Percentiles rank a stretch among this genome's conserved stretches.
Evolutionary conservation across 1,139 yeast genomes (phyloP).

Genomic region (Taiozyma onychis): DNA sequence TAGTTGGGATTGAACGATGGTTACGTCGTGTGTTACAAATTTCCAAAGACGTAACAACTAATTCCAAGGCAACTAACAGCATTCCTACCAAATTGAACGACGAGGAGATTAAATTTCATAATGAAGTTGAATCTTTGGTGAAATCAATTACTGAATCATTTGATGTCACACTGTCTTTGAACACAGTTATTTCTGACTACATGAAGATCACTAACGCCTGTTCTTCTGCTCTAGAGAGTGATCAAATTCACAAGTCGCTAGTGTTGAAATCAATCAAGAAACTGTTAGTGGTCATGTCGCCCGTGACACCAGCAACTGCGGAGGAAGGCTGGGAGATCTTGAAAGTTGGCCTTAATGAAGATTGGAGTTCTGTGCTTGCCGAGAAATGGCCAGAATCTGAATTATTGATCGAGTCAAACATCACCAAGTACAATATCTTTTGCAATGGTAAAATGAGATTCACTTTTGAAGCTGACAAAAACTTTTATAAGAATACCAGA

Average conservation of each 20-base stretch:
- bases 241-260: constrained; percentile 30
- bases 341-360: constrained; percentile 24
- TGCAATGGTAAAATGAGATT: constrained; percentile 67
- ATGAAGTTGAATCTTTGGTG: constrained; percentile 47
- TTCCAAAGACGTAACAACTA: constrained; percentile 18
- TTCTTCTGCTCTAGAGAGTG: constrained; percentile 32
- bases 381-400: constrained; percentile 47
- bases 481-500: constrained; percentile 27
- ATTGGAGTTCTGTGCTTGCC: constrained; percentile 50
- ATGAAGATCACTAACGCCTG: constrained; percentile 76
- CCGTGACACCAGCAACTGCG: constrained; percentile 73
- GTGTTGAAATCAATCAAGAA: constrained; percentile 42
- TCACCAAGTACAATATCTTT: constrained; percentile 44
- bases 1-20: constrained; percentile 88
- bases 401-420: constrained; percentile 32
- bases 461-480: constrained; percentile 34
- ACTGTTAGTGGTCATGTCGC: constrained; percentile 55
- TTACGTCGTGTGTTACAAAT: constrained; percentile 52
- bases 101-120: constrained; percentile 51
- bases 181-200: constrained; percentile 82
- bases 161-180: constrained; percentile 55
- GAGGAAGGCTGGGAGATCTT: constrained; percentile 78
- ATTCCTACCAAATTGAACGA: constrained; percentile 27
- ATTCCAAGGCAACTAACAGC: background rate
- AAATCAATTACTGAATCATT: constrained; percentile 53